phyloP scores from a whole-genome alignment of 2,329 filamentous ascomycete species.

The Monosporascus sp. region DNA sequence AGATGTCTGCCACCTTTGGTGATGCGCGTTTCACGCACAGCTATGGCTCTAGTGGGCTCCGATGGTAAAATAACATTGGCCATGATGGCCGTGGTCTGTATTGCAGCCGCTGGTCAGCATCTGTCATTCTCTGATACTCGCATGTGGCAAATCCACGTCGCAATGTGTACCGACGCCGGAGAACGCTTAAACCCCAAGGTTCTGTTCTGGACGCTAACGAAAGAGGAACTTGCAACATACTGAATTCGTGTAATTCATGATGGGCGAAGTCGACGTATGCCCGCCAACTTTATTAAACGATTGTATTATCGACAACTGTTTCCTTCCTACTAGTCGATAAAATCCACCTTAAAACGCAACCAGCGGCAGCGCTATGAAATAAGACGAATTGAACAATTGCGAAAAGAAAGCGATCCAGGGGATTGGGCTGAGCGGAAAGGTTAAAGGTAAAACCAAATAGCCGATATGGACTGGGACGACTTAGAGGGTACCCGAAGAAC shows the following conservation, averaged over 20 bases:
- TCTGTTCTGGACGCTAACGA: no score
- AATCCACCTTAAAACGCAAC: no score
- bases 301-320: no score
- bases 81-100: conserved; percentile 21
- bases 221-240: no score
- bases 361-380: background rate
- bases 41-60: conserved; percentile 15
- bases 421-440: background rate
- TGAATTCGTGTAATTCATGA: no score
- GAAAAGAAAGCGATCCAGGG: background rate
- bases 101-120: background rate
- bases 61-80: conserved; percentile 16
- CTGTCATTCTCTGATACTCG: no score
- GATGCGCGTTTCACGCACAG: conserved; percentile 35
- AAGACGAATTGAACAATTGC: background rate
- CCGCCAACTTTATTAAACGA: no score
- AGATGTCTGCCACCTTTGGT: conserved; percentile 73
- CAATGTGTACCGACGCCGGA: no score
- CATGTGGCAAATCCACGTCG: no score
- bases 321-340: no score
- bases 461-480: background rate
- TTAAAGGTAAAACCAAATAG: background rate
- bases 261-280: no score
- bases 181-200: no score
- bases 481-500: background rate